Conservation (phyloP, 257 asterid genomes). For the Osmanthus fragrans region DNA sequence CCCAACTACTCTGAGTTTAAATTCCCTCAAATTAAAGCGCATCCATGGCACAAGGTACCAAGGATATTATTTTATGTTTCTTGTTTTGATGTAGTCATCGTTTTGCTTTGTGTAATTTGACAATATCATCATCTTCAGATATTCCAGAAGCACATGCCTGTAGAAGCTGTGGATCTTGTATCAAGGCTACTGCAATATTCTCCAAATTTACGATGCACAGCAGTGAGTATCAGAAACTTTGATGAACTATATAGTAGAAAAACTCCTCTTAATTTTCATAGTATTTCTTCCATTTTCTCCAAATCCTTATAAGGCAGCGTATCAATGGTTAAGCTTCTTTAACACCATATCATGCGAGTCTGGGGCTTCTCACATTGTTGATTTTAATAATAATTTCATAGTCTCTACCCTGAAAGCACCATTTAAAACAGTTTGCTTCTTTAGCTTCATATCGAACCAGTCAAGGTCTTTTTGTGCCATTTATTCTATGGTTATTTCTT, state of each 20-base stretch:
- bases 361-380: neutral
- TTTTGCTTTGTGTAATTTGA: conserved; percentile 11
- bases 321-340: neutral
- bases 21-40: conserved; percentile 73
- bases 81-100: neutral
- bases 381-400: neutral
- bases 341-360: neutral
- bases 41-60: conserved; percentile 80
- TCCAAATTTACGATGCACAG: conserved; percentile 65
- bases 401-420: neutral
- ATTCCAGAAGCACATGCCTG: conserved; percentile 71
- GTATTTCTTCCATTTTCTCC: neutral
- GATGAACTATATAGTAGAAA: neutral
- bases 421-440: neutral
- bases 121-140: conserved; percentile 38
- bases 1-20: conserved; percentile 74
- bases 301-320: no score
- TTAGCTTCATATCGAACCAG: neutral
- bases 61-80: neutral
- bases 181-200: conserved; percentile 76
- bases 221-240: conserved; percentile 45
- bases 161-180: conserved; percentile 73
- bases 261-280: neutral
- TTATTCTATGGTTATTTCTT: neutral
- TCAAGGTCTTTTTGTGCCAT: neutral